Percentiles rank a stretch among this genome's conserved stretches.
Evolutionary conservation across 225 moss, liverwort and hornwort genomes (phyloP).

Genomic region (Asterella californica): DNA sequence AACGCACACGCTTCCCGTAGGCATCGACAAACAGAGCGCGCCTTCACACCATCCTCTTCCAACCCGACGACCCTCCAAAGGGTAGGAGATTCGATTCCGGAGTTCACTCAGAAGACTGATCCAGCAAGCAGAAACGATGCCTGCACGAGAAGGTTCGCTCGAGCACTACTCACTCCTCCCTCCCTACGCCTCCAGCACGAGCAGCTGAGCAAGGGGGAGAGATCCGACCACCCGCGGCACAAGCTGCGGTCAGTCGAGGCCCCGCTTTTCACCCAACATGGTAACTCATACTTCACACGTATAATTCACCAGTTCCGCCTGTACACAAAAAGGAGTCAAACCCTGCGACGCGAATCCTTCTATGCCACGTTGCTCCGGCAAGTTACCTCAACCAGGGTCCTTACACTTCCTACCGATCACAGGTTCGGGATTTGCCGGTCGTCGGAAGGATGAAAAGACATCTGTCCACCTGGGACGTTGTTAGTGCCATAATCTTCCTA

Average conservation of each 20-base stretch:
- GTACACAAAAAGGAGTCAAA: constrained; percentile 21
- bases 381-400: neutral
- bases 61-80: neutral
- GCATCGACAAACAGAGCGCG: neutral
- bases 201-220: neutral
- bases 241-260: constrained; percentile 8
- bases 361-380: neutral
- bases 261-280: neutral
- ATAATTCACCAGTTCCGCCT: neutral
- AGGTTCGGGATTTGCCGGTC: neutral
- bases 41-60: constrained; percentile 4
- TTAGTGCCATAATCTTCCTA: neutral
- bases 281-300: neutral
- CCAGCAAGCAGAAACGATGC: neutral
- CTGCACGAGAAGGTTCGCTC: constrained; percentile 11
- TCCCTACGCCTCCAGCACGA: neutral
- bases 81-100: constrained; percentile 8
- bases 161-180: neutral
- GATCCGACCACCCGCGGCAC: constrained; percentile 3
- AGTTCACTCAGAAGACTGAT: neutral
- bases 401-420: neutral
- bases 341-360: neutral
- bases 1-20: neutral
- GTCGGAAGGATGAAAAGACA: neutral
- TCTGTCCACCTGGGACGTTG: neutral